Evolutionary conservation across 495 filamentous ascomycete genomes (phyloP).

Genomic region (Penicillium steckii): DNA sequence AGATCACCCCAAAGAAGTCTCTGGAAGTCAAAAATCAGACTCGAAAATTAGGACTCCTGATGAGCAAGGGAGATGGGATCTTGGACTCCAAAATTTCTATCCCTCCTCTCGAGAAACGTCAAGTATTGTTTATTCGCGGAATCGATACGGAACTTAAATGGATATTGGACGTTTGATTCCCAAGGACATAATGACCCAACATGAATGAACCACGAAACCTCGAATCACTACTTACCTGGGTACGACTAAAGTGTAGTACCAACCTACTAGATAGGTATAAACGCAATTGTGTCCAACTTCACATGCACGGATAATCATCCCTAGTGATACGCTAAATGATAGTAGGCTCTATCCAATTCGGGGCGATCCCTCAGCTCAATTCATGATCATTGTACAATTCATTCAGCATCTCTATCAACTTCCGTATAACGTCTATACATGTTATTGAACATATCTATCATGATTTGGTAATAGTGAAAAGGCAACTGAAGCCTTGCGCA

Average conservation of each 20-base stretch:
- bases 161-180: too few species aligned
- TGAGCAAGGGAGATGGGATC: constrained; percentile 16
- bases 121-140: constrained; percentile 8
- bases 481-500: background rate
- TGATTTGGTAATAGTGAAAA: background rate
- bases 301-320: too few species aligned
- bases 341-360: too few species aligned
- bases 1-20: background rate
- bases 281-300: too few species aligned
- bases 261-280: too few species aligned
- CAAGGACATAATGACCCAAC: too few species aligned
- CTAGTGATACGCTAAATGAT: too few species aligned
- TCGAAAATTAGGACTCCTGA: background rate
- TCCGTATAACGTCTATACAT: background rate
- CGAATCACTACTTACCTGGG: too few species aligned
- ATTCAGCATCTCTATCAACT: background rate
- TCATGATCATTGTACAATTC: too few species aligned
- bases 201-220: too few species aligned
- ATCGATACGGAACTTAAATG: constrained; percentile 8
- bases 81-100: constrained; percentile 28
- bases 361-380: too few species aligned
- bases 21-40: background rate
- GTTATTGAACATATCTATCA: background rate
- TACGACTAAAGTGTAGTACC: too few species aligned
- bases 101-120: constrained; percentile 6